A percentile compares a stretch with the other conserved stretches of the same genome.
Evolutionary conservation across 1,284 basidiomycete species (phyloP).

Genomic region (Irpex sp.): DNA sequence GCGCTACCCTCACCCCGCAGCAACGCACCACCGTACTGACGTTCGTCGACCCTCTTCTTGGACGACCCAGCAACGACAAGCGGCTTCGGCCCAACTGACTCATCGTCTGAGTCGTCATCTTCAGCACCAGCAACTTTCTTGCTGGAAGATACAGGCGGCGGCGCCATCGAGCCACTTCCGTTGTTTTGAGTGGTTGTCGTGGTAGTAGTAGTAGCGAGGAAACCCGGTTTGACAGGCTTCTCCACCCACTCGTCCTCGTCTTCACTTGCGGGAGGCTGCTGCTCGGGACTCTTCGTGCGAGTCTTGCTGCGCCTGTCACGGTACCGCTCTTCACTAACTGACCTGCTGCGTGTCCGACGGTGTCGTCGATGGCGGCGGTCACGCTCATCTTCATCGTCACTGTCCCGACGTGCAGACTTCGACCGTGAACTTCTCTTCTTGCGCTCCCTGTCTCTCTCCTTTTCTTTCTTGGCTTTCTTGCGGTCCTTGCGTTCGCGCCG

Average conservation of each 20-base stretch:
- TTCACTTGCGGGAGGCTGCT: conserved; percentile 20
- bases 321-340: conserved; percentile 17
- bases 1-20: conserved; percentile 93
- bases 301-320: conserved; percentile 19
- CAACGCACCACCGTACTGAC: conserved; percentile 79
- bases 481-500: conserved; percentile 56
- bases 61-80: conserved; percentile 29
- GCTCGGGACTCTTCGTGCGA: conserved; percentile 25
- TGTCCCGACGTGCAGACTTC: conserved; percentile 25
- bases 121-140: neutral
- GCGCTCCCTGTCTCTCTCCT: conserved; percentile 33
- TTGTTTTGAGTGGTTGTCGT: conserved; percentile 7
- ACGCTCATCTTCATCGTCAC: conserved; percentile 34
- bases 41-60: conserved; percentile 60
- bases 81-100: conserved; percentile 57
- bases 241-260: conserved; percentile 72
- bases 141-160: conserved; percentile 22
- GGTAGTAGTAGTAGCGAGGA: conserved; percentile 19
- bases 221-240: conserved; percentile 38
- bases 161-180: conserved; percentile 17
- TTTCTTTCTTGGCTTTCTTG: conserved; percentile 49
- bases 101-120: conserved; percentile 25
- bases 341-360: conserved; percentile 24
- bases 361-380: conserved; percentile 7
- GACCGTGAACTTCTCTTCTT: conserved; percentile 23